phyloP scores from a whole-genome alignment of 805 yeast species.

The Candida maesae region DNA sequence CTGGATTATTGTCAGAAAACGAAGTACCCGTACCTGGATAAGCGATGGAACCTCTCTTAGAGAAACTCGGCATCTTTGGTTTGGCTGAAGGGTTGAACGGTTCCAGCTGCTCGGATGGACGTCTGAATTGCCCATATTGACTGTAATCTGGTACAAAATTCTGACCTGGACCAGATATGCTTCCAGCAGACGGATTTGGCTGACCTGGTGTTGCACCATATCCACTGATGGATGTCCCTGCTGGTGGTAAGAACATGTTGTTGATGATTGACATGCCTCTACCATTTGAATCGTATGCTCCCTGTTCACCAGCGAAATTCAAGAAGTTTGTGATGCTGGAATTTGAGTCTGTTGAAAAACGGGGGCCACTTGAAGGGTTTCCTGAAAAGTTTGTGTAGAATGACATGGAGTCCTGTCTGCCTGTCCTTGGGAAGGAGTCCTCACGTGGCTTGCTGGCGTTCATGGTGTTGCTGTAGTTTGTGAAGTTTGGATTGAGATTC shows the following conservation, averaged over 20 bases:
- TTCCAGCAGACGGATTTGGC: background rate
- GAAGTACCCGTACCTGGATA: conserved; percentile 15
- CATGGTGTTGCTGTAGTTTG: conserved; percentile 4
- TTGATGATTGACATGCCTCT: conserved; percentile 26
- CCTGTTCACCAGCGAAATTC: conserved; percentile 8
- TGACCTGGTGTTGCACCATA: background rate
- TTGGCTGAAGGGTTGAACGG: conserved; percentile 40
- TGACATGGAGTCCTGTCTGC: conserved; percentile 28
- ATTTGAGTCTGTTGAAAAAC: conserved; percentile 29
- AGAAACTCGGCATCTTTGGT: conserved; percentile 26
- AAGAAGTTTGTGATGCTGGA: conserved; percentile 25
- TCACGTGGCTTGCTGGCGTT: conserved; percentile 11
- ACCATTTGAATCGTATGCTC: conserved; percentile 22
- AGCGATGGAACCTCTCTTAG: conserved; percentile 16
- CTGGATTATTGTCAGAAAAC: conserved; percentile 12
- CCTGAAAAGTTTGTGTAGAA: conserved; percentile 24
- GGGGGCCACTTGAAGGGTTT: conserved; percentile 19
- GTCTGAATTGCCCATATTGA: conserved; percentile 30
- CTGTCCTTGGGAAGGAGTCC: conserved; percentile 16
- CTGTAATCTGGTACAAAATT: conserved; percentile 13
- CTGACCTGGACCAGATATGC: background rate
- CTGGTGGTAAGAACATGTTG: conserved; percentile 24
- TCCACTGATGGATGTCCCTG: conserved; percentile 2
- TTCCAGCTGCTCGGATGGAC: conserved; percentile 50
- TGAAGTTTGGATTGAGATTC: conserved; percentile 4